Conservation (phyloP, 352 stramenopile genomes). For the Pythium myriotylum region DNA sequence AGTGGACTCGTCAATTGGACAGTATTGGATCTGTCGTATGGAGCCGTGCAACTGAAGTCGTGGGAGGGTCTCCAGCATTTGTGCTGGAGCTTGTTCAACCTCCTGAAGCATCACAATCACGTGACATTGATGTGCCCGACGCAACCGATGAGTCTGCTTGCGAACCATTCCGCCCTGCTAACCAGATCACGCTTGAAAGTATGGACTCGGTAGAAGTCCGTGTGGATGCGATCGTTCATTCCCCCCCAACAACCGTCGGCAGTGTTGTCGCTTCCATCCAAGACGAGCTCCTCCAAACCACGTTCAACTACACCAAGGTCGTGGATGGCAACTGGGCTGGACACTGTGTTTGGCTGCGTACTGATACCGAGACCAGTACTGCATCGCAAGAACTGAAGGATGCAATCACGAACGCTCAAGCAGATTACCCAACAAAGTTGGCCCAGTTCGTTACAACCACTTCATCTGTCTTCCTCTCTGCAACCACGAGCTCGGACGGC, state of each 20-base stretch:
- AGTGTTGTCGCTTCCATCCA: no score
- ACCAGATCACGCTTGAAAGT: no score
- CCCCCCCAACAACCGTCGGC: no score
- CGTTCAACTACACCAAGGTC: background rate
- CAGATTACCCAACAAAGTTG: slow-evolving; percentile 23
- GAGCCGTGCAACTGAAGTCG: no score
- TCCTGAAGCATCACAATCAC: no score
- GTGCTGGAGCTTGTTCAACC: no score
- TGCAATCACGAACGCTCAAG: slow-evolving; percentile 2
- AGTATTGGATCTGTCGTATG: background rate
- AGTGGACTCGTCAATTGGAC: slow-evolving; percentile 8
- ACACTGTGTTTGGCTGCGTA: background rate
- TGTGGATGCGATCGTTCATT: no score
- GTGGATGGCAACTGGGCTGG: background rate
- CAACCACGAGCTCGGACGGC: slow-evolving; percentile 11
- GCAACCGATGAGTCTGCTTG: no score
- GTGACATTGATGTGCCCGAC: no score
- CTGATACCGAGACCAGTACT: background rate
- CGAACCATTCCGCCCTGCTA: no score
- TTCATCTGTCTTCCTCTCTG: slow-evolving; percentile 15
- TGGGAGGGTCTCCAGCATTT: no score
- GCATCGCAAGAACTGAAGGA: slow-evolving; percentile 4
- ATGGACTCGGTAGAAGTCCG: no score
- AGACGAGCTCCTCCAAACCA: background rate
- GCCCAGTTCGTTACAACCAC: slow-evolving; percentile 18